Evolutionary conservation across 345 rosid genomes (phyloP), one percentile per base, ranked within the genome.

Genomic region (Rubroshorea leprosula): DNA sequence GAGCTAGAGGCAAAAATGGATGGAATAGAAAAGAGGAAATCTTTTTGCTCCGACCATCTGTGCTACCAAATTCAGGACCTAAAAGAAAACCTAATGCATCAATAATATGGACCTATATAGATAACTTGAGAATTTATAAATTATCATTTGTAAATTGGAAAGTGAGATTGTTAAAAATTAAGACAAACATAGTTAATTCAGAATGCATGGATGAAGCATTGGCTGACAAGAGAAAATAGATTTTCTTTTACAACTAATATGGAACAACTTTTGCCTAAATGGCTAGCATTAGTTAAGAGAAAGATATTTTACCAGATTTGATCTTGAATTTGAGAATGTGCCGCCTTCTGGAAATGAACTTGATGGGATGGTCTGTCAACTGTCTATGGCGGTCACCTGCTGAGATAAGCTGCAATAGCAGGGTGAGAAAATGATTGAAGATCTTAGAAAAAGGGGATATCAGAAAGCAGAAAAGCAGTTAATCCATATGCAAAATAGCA

Each of bases 51-150:
- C 94, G 76, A 56, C 74, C 69, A 75, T 85, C 88, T 15, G 64
- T 35, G 50, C 74, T 80, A 51, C 99, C 91, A 9, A 78, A 87
- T 72, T 93, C 97, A 25, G 99, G 96, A 71, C 99, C 99, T 92
- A 73, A 61, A 35, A 52, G 9, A 29, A 52, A 35, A 74, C 20
- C 24, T 35, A 14, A 49, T 15, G 23, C 31, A 31, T 55, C 24
- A 54, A 45, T 8, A 16, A 20, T 4, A 20, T 21, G 23, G 44
- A 31, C 27, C 22, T 60, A 48, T 0, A 2, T 17, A n/a, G n/a
- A n/a, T n/a, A n/a, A n/a, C n/a, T n/a, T n/a, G n/a, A n/a, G n/a
- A n/a, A n/a, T n/a, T n/a, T n/a, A n/a, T n/a, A n/a, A n/a, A n/a
- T n/a, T n/a, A n/a, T n/a, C n/a, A n/a, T n/a, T n/a, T n/a, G n/a